These are phyloP conservation scores for Macroventuria anomochaeta DNA, from an alignment of 2,329 filamentous ascomycete genomes.

Conservation along the genomic window DNA sequence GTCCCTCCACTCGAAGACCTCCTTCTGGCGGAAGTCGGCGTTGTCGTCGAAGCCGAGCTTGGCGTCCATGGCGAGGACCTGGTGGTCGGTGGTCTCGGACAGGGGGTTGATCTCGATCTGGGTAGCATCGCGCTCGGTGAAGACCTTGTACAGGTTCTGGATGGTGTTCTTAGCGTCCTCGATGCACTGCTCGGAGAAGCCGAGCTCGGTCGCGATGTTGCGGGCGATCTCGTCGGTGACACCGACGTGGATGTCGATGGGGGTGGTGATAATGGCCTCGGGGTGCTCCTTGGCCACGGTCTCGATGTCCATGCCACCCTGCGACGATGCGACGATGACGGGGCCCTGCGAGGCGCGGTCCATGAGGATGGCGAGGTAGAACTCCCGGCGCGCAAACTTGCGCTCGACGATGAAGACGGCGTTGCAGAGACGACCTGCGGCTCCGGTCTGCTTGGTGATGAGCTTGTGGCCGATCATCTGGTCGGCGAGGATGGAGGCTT, in stretches of 20 bases:
- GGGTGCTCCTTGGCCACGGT: constrained; percentile 97
- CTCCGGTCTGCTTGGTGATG: constrained; percentile 98
- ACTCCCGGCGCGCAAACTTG: constrained; percentile 98
- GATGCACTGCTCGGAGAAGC: constrained; percentile 97
- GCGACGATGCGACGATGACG: constrained; percentile 96
- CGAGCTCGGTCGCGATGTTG: constrained; percentile 87
- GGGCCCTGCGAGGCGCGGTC: constrained; percentile 89
- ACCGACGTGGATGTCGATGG: constrained; percentile 90
- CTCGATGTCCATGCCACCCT: constrained; percentile 99
- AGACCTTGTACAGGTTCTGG: constrained; percentile 98
- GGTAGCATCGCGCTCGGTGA: constrained; percentile 96
- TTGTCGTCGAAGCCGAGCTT: constrained; percentile 99
- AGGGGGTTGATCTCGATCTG: constrained; percentile 99
- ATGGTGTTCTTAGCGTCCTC: constrained; percentile 95
- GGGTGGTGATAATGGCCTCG: constrained; percentile 91
- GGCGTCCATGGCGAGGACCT: constrained; percentile 98
- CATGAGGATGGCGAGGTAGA: constrained; percentile 99
- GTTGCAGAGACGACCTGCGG: constrained; percentile 90
- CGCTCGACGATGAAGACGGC: constrained; percentile 99
- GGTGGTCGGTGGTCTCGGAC: constrained; percentile 96
- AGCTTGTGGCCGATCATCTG: constrained; percentile 99
- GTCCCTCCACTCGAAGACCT: constrained; percentile 93
- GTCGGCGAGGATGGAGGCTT: constrained; percentile 95
- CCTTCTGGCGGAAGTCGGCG: constrained; percentile 97
- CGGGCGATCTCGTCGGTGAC: constrained; percentile 95